These are phyloP conservation scores for Phytophthora sp. DNA, from an alignment of 352 stramenopile genomes.

Conservation along the genomic window DNA sequence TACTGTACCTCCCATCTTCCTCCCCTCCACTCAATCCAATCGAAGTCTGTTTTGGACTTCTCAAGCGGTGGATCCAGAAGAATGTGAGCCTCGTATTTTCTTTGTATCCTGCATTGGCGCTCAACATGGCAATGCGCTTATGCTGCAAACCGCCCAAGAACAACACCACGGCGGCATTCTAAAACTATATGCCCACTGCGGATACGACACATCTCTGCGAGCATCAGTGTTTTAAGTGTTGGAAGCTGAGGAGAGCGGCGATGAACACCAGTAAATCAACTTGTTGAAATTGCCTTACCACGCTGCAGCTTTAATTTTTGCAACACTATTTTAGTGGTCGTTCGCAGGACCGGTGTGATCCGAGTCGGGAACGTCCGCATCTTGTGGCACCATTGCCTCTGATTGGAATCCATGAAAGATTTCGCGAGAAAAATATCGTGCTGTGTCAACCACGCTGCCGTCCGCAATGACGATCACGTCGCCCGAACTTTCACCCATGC, in stretches of 20 bases:
- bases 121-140: slow-evolving; percentile 9
- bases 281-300: no score
- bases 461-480: slow-evolving; percentile 6
- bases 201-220: slow-evolving; percentile 15
- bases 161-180: background rate
- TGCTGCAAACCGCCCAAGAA: background rate
- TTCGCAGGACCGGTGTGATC: background rate
- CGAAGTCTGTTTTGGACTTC: slow-evolving; percentile 6
- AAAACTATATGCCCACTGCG: slow-evolving; percentile 7
- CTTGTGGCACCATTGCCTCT: slow-evolving; percentile 3
- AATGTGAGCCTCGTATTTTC: slow-evolving; percentile 17
- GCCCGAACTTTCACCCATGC: slow-evolving; percentile 1
- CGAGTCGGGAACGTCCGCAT: slow-evolving; percentile 1
- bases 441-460: background rate
- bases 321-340: background rate
- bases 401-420: slow-evolving; percentile 3
- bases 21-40: background rate
- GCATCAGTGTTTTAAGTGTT: slow-evolving; percentile 6
- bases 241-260: background rate
- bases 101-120: background rate
- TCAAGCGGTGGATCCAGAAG: slow-evolving; percentile 19
- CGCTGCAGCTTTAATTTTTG: no score
- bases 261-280: background rate
- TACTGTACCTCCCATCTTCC: background rate
- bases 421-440: slow-evolving; percentile 14